Percentiles rank a stretch among this genome's conserved stretches.
These are phyloP conservation scores for Hansenula anomala DNA, from an alignment of 1,139 yeast species.

Conservation along the genomic window DNA sequence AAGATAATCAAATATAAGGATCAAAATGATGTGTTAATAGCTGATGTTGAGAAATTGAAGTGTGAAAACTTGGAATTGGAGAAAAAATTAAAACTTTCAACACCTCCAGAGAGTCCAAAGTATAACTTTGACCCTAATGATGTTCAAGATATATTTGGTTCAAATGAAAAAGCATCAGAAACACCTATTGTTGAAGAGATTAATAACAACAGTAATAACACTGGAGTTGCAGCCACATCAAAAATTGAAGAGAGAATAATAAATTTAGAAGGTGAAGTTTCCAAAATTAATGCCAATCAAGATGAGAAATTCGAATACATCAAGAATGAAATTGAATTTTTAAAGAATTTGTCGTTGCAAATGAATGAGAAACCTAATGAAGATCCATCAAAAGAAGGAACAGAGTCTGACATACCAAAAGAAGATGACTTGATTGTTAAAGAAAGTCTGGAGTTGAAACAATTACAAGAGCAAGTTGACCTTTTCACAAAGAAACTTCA, in stretches of 20 bases:
- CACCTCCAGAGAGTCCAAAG: conserved; percentile 3
- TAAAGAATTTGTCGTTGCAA: conserved; percentile 12
- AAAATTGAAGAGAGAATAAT: conserved; percentile 11
- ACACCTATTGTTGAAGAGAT: too few species aligned
- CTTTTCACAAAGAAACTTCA: conserved; percentile 13
- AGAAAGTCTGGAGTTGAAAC: conserved; percentile 17
- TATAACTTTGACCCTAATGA: conserved; percentile 12
- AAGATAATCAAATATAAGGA: conserved; percentile 19
- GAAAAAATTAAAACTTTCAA: neutral
- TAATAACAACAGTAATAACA: too few species aligned
- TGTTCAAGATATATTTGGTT: conserved; percentile 11
- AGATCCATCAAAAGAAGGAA: neutral
- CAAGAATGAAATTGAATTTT: conserved; percentile 16
- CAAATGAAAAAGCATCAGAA: neutral
- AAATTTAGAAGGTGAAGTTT: conserved; percentile 8
- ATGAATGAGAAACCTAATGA: neutral
- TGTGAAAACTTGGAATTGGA: conserved; percentile 2
- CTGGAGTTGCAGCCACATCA: neutral
- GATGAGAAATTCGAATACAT: conserved; percentile 13
- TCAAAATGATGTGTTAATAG: conserved; percentile 14
- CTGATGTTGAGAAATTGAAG: conserved; percentile 3
- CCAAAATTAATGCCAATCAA: conserved; percentile 5
- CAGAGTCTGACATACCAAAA: neutral
- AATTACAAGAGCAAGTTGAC: conserved; percentile 13
- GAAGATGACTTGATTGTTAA: conserved; percentile 16